A percentile compares a stretch with the other conserved stretches of the same genome.
Conservation (phyloP, 306 rosid species). For the Vigna unguiculata region DNA sequence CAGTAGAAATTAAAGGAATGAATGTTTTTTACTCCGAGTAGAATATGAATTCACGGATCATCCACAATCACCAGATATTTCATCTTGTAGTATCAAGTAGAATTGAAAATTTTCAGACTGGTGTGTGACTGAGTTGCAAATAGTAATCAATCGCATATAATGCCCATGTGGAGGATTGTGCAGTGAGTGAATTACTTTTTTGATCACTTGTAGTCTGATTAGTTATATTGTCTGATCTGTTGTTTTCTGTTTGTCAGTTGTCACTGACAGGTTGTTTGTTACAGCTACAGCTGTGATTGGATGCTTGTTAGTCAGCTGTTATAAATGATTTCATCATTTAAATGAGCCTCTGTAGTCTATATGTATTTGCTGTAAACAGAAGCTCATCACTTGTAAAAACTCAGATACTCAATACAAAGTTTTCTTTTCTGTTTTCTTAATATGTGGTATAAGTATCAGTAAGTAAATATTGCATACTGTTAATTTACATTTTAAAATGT, state of each 20-base stretch:
- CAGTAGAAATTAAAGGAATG: background rate
- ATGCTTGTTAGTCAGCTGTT: too few relatives aligned
- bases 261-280: too few relatives aligned
- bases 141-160: background rate
- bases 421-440: too few relatives aligned
- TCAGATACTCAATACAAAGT: too few relatives aligned
- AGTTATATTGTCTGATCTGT: too few relatives aligned
- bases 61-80: constrained; percentile 22
- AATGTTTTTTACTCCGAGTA: background rate
- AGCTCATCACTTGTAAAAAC: too few relatives aligned
- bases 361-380: too few relatives aligned
- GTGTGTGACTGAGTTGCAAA: background rate
- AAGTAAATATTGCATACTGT: background rate
- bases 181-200: background rate
- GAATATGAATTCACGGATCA: constrained; percentile 6
- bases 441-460: background rate
- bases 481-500: background rate
- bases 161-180: constrained; percentile 4
- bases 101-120: background rate
- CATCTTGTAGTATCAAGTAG: constrained; percentile 24
- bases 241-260: too few relatives aligned
- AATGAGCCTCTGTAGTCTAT: too few relatives aligned
- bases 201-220: too few relatives aligned
- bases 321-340: too few relatives aligned
- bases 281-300: too few relatives aligned